Percentiles rank a stretch among this genome's conserved stretches.
phyloP scores from a whole-genome alignment of 2,329 filamentous ascomycete species.

The Arthrinium phaeospermum region DNA sequence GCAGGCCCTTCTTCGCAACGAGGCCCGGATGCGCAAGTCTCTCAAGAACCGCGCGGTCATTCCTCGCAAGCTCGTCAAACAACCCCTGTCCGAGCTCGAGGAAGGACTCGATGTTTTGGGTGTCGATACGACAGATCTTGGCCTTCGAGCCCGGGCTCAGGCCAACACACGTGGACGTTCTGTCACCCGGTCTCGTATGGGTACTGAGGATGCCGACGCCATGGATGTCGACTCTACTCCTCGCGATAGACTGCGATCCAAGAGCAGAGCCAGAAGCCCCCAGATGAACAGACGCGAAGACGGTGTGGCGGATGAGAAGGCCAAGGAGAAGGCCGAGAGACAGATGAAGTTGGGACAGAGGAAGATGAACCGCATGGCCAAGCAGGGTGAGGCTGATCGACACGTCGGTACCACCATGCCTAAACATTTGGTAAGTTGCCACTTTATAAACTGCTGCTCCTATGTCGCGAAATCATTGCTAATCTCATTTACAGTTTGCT shows the following conservation, averaged over 20 bases:
- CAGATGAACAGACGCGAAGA: conserved; percentile 73
- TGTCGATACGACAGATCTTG: conserved; percentile 78
- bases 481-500: conserved; percentile 22
- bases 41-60: conserved; percentile 97
- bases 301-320: conserved; percentile 72
- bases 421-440: conserved; percentile 85
- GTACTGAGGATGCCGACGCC: conserved; percentile 68
- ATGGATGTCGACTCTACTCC: conserved; percentile 75
- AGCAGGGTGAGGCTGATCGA: conserved; percentile 95
- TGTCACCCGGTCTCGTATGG: conserved; percentile 64
- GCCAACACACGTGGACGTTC: conserved; percentile 75
- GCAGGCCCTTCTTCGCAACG: conserved; percentile 89
- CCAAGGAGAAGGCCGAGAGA: conserved; percentile 81
- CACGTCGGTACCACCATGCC: conserved; percentile 80
- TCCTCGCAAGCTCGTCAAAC: conserved; percentile 79
- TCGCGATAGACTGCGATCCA: conserved; percentile 69
- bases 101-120: conserved; percentile 83
- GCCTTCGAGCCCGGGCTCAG: conserved; percentile 73
- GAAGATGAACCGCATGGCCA: conserved; percentile 98
- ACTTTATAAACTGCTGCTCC: not conserved
- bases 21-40: conserved; percentile 91
- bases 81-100: conserved; percentile 86
- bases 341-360: conserved; percentile 90
- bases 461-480: not conserved
- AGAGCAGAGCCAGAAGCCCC: conserved; percentile 71